These are phyloP conservation scores for Ascoidea asiatica DNA, from an alignment of 805 yeast species.

Conservation along the genomic window DNA sequence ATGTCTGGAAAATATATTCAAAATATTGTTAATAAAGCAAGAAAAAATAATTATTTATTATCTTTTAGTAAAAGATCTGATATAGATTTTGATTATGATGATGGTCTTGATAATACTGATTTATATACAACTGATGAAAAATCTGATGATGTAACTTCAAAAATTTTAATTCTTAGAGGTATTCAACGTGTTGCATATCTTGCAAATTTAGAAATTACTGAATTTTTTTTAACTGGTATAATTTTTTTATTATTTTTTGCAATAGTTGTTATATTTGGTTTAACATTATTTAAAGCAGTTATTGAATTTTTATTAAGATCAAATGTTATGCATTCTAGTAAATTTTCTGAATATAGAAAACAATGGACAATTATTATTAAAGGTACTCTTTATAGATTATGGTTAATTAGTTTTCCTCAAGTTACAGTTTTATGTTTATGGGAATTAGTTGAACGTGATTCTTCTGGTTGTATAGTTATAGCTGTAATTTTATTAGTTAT, in stretches of 20 bases:
- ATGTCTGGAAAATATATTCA: slow-evolving; percentile 10
- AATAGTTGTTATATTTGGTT: slow-evolving; percentile 41
- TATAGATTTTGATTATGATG: slow-evolving; percentile 28
- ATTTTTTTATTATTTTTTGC: slow-evolving; percentile 72
- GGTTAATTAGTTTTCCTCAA: slow-evolving; percentile 81
- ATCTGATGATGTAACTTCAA: slow-evolving; percentile 38
- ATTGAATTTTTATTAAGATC: slow-evolving; percentile 51
- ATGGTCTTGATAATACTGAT: slow-evolving; percentile 33
- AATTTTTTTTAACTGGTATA: slow-evolving; percentile 74
- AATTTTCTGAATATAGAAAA: slow-evolving; percentile 62
- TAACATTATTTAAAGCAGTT: slow-evolving; percentile 52
- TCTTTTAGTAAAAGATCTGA: slow-evolving; percentile 6
- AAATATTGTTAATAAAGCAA: slow-evolving; percentile 8
- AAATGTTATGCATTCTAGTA: slow-evolving; percentile 39
- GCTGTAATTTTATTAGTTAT: slow-evolving; percentile 60
- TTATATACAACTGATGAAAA: slow-evolving; percentile 66
- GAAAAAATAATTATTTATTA: slow-evolving; percentile 4
- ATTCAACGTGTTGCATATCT: slow-evolving; percentile 81
- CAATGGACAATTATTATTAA: slow-evolving; percentile 80
- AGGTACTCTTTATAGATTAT: slow-evolving; percentile 77
- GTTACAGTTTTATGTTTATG: slow-evolving; percentile 69
- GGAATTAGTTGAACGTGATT: slow-evolving; percentile 78
- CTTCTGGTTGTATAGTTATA: slow-evolving; percentile 69
- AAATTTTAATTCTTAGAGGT: slow-evolving; percentile 77
- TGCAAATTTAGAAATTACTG: slow-evolving; percentile 78